Base-by-base conservation (phyloP, 306 rosid genomes). In the Pachyrhizus erosus region DNA sequence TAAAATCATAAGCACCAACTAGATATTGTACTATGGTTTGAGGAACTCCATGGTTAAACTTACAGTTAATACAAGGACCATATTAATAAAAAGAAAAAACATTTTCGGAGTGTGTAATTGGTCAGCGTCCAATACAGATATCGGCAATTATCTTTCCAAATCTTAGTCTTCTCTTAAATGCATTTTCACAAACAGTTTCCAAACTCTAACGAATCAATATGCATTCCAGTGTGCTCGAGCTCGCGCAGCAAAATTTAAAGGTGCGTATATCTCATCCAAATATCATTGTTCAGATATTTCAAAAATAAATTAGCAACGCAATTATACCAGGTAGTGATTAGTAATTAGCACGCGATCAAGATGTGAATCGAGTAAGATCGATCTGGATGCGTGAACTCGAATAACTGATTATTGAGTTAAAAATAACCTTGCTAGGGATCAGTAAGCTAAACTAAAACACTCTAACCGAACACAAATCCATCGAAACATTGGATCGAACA, bases 381-480 rank as follows among this genome's bases (percentile, higher is more conserved):
- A 87, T 78, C 86, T 21, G 48, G 77, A 81, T 12, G 54, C 43
- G 69, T 24, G 57, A 77, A 68, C 57, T 87, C 42, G 64, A 61
- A 73, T 71, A 21, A 60, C 29, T 12, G 76, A 85, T 51, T 40
- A 71, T 11, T 39, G 80, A 80, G 45, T 62, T 29, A 21, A 64
- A 8, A 14, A 55, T 34, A 34, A 69, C 40, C 45, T 60, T 21
- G 9, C 26, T 21, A 74, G 7, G 24, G 76, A 82, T 75, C 67
- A 74, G 70, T 4, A 48, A 58, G 33, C 23, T 77, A 43, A 75
- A 46, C n/a, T 57, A 58, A 75, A 70, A 39, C 37, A 27, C 70
- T 73, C 13, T 1, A 83, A 61, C 3, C 39, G 27, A 78, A 45
- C 11, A 13, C 20, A 14, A 57, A 42, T 77, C 33, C 5, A 66